Evolutionary conservation across 306 rosid genomes (phyloP).

Genomic region (Acacia confusa): DNA sequence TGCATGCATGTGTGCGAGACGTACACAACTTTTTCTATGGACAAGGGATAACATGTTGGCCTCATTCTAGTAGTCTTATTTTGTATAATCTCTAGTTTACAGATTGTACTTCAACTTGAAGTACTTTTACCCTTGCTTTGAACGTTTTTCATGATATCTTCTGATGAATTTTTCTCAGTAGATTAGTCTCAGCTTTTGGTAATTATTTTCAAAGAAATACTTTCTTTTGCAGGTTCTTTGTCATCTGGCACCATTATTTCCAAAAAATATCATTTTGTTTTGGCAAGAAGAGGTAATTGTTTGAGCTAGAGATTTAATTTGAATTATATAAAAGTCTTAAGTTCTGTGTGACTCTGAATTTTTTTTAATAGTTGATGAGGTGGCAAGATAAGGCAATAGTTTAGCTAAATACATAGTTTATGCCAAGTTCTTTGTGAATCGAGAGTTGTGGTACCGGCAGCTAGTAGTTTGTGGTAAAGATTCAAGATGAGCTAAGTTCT

Average conservation of each 20-base stretch:
- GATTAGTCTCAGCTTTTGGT: not conserved
- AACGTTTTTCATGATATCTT: conserved; percentile 18
- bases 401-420: not conserved
- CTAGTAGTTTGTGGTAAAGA: not conserved
- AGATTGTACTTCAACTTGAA: conserved; percentile 6
- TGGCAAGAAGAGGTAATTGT: conserved; percentile 97
- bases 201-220: conserved; percentile 22
- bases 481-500: not conserved
- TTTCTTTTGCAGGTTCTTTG: conserved; percentile 71
- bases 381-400: not conserved
- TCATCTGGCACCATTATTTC: conserved; percentile 86
- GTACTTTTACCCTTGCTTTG: conserved; percentile 13
- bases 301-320: conserved; percentile 23
- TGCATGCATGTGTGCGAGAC: not conserved
- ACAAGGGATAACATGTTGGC: not conserved
- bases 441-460: not conserved
- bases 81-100: not conserved
- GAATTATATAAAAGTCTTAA: conserved; percentile 7
- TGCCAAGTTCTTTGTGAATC: not conserved
- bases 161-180: conserved; percentile 18
- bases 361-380: not conserved
- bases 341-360: not conserved
- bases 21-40: not conserved
- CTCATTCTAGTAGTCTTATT: not conserved
- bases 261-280: conserved; percentile 73